A percentile compares a stretch with the other conserved stretches of the same genome.
Conservation (phyloP, 306 rosid species). For the Malus domestica region DNA sequence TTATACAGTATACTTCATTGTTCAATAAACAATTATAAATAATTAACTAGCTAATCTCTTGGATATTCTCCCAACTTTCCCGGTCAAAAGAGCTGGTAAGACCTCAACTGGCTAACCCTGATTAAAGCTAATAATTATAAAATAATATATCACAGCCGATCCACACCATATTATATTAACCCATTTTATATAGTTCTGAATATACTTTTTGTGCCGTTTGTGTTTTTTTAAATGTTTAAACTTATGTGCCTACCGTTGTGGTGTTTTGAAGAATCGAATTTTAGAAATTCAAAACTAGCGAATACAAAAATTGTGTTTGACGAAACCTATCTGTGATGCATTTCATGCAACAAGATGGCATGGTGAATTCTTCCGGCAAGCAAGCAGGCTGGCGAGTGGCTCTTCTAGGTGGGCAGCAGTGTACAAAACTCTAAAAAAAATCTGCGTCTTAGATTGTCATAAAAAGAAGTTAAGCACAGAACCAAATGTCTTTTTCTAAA, state of each 20-base stretch:
- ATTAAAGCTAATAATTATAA: background rate
- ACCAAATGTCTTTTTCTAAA: constrained; percentile 1
- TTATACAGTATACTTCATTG: background rate
- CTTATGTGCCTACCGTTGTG: background rate
- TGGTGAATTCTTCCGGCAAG: background rate
- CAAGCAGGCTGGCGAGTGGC: background rate
- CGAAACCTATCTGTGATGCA: background rate
- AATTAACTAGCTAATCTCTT: background rate
- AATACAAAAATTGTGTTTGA: background rate
- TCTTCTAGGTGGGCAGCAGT: background rate
- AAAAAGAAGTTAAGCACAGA: background rate
- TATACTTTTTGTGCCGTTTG: background rate
- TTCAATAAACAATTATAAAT: background rate
- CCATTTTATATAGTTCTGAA: background rate
- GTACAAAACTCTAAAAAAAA: too few species aligned
- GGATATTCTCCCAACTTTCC: background rate
- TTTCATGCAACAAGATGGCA: background rate
- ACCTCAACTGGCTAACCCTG: background rate
- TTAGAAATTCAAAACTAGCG: background rate
- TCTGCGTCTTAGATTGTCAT: too few species aligned
- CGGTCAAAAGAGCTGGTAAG: background rate
- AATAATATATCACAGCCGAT: background rate
- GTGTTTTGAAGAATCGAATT: background rate
- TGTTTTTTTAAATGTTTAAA: background rate
- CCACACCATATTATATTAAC: background rate